Conservation (phyloP, 805 yeast species). For the Wickerhamomyces xylosicus region DNA sequence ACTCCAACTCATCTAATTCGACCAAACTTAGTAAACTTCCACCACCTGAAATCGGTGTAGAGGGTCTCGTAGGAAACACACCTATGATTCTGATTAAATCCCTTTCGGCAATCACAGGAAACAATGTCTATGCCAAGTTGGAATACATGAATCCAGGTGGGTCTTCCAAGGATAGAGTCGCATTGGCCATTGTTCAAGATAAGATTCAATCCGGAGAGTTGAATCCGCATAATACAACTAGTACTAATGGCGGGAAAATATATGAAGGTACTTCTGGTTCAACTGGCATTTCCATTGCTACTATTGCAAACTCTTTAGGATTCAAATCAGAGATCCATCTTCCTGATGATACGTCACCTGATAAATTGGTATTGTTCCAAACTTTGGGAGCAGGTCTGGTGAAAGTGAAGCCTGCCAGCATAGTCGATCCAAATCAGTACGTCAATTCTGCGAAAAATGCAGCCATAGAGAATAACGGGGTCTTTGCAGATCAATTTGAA, state of each 20-base stretch:
- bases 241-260: constrained; percentile 60
- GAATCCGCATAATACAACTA: constrained; percentile 5
- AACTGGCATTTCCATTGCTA: constrained; percentile 89
- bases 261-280: constrained; percentile 97
- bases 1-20: background rate
- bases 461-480: constrained; percentile 51
- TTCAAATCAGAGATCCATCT: constrained; percentile 87
- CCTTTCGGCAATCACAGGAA: constrained; percentile 62
- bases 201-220: constrained; percentile 54
- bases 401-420: constrained; percentile 88
- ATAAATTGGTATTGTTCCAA: constrained; percentile 61
- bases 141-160: constrained; percentile 91
- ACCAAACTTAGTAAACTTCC: constrained; percentile 14
- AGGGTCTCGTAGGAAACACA: constrained; percentile 82
- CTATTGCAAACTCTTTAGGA: constrained; percentile 82
- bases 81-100: constrained; percentile 71
- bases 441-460: constrained; percentile 76
- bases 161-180: constrained; percentile 91
- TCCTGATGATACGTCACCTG: constrained; percentile 88
- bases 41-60: constrained; percentile 42
- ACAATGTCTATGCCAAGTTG: constrained; percentile 77
- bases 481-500: constrained; percentile 94
- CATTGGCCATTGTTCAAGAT: constrained; percentile 66
- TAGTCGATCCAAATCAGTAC: constrained; percentile 88
- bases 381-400: constrained; percentile 76